phyloP scores from a whole-genome alignment of 2,329 filamentous ascomycete species.

The Xylaria sp. region DNA sequence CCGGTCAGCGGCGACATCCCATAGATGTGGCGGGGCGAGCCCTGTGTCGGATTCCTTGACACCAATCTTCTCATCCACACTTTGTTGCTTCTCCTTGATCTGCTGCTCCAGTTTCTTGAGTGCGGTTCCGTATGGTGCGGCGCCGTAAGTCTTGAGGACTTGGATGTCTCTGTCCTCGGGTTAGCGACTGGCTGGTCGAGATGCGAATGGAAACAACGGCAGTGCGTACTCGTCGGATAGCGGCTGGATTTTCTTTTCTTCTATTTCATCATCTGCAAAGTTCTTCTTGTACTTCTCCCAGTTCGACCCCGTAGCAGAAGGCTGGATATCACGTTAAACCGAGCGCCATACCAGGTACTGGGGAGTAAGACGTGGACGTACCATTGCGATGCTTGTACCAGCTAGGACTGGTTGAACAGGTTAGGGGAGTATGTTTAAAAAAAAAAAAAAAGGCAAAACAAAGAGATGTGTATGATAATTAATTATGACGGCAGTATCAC shows the following conservation, averaged over 20 bases:
- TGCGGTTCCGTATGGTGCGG: slow-evolving; percentile 91
- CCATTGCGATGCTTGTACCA: slow-evolving; percentile 44
- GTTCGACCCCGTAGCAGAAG: slow-evolving; percentile 90
- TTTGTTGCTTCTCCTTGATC: slow-evolving; percentile 99
- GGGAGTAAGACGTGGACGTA: slow-evolving; percentile 38
- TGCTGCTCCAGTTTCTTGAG: slow-evolving; percentile 98
- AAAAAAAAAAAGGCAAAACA: not conserved
- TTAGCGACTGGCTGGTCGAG: slow-evolving; percentile 39
- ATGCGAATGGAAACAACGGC: slow-evolving; percentile 4
- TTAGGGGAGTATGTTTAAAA: not conserved
- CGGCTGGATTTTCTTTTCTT: slow-evolving; percentile 99
- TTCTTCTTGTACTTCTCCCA: slow-evolving; percentile 99
- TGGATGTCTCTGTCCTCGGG: slow-evolving; percentile 85
- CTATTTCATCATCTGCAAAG: slow-evolving; percentile 94
- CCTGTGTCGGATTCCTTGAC: slow-evolving; percentile 98
- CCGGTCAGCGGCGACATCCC: slow-evolving; percentile 97
- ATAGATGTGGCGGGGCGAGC: slow-evolving; percentile 96
- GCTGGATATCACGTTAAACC: slow-evolving; percentile 62
- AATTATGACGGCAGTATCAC: not conserved
- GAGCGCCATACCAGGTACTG: slow-evolving; percentile 18
- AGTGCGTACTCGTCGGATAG: slow-evolving; percentile 88
- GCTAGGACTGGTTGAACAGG: not conserved
- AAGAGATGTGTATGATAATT: not conserved
- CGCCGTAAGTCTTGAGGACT: slow-evolving; percentile 98
- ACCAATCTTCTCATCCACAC: slow-evolving; percentile 98